These are phyloP conservation scores for Geranium rotundifolium DNA, from an alignment of 345 rosid species.

Conservation along the genomic window DNA sequence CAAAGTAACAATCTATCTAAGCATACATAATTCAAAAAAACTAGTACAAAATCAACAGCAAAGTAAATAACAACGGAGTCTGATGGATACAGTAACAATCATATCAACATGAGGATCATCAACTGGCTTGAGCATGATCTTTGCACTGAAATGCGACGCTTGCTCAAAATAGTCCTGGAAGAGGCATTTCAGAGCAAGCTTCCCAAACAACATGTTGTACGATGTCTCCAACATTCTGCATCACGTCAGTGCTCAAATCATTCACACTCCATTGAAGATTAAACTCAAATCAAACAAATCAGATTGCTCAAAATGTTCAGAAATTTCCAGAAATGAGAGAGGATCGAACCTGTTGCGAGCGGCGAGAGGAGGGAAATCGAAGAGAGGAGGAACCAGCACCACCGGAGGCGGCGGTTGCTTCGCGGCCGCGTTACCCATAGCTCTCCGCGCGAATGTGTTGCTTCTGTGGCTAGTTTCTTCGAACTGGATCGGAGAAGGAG, in stretches of 20 bases:
- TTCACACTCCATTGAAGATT: not conserved
- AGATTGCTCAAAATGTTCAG: no score
- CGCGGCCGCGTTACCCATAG: slow-evolving; percentile 49
- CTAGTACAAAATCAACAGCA: not conserved
- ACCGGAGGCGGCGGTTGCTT: slow-evolving; percentile 73
- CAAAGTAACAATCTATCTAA: not conserved
- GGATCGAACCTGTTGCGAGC: slow-evolving; percentile 58
- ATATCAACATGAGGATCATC: slow-evolving; percentile 91
- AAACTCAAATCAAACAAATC: not conserved
- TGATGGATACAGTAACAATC: slow-evolving; percentile 69
- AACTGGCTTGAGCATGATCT: slow-evolving; percentile 69
- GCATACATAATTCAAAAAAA: not conserved
- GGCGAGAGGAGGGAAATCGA: slow-evolving; percentile 85
- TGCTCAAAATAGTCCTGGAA: slow-evolving; percentile 86
- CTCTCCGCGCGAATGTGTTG: not conserved
- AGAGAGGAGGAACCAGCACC: slow-evolving; percentile 86
- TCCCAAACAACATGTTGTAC: slow-evolving; percentile 68
- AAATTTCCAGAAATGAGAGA: not conserved
- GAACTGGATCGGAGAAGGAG: not conserved
- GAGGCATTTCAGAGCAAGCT: slow-evolving; percentile 63
- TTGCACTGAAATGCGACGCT: slow-evolving; percentile 50
- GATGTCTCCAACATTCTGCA: slow-evolving; percentile 88
- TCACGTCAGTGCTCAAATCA: not conserved
- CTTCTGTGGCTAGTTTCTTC: not conserved
- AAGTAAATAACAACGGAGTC: not conserved